A percentile compares a stretch with the other conserved stretches of the same genome.
Conservation (phyloP, 2,329 filamentous ascomycete species). For the Leptodontidium sp. region DNA sequence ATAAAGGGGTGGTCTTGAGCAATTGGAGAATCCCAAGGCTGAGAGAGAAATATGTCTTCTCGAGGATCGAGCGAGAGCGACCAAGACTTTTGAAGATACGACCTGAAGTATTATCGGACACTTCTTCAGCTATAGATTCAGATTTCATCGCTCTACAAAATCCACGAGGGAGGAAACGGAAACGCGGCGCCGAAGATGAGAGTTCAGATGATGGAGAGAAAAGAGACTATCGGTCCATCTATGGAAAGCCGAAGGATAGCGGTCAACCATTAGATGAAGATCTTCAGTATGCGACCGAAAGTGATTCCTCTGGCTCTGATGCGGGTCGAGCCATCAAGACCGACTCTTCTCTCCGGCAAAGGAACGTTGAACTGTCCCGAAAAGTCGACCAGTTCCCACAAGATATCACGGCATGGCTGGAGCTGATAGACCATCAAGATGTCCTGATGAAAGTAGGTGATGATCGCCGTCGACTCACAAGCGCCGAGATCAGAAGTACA, state of each 20-base stretch:
- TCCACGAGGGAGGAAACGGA: constrained; percentile 46
- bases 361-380: constrained; percentile 68
- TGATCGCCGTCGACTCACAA: constrained; percentile 57
- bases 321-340: constrained; percentile 46
- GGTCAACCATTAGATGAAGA: constrained; percentile 38
- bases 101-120: constrained; percentile 42
- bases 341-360: constrained; percentile 59
- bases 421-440: constrained; percentile 82
- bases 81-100: constrained; percentile 53
- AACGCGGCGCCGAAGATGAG: constrained; percentile 42
- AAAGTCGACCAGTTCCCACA: constrained; percentile 70
- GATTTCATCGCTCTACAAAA: constrained; percentile 59
- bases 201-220: constrained; percentile 57
- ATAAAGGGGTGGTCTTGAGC: constrained; percentile 59
- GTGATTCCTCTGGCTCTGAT: constrained; percentile 50
- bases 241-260: constrained; percentile 65
- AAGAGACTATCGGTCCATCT: constrained; percentile 71
- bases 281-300: constrained; percentile 57
- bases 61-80: constrained; percentile 51
- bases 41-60: constrained; percentile 56
- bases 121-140: constrained; percentile 38
- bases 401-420: constrained; percentile 77
- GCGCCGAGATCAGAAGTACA: constrained; percentile 71
- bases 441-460: constrained; percentile 63
- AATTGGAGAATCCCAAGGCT: constrained; percentile 49